A percentile compares a stretch with the other conserved stretches of the same genome.
Evolutionary conservation across 73 alveolate genomes (phyloP).

Genomic region (Paramecium octaurelia): DNA sequence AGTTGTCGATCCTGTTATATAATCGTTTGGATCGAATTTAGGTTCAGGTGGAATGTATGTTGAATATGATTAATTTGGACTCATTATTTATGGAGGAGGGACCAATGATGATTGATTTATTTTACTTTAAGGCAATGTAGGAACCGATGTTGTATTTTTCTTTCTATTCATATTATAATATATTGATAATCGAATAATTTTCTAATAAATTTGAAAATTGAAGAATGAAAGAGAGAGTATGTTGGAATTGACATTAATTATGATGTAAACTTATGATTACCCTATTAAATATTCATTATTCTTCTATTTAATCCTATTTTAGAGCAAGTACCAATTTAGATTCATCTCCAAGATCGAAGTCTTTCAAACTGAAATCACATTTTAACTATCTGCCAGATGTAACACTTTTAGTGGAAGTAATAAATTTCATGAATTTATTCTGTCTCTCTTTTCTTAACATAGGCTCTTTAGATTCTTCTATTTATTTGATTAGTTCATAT

Average conservation of each 20-base stretch:
- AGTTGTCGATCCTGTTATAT: background rate
- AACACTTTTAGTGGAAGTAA: slow-evolving; percentile 13
- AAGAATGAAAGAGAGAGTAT: background rate
- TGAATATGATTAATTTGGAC: slow-evolving; percentile 22
- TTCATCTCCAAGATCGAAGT: slow-evolving; percentile 45
- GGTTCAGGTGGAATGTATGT: slow-evolving; percentile 23
- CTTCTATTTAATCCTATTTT: background rate
- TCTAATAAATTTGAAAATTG: no score
- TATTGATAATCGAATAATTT: background rate
- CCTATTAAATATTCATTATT: background rate
- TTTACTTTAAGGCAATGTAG: background rate
- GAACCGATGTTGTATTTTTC: background rate
- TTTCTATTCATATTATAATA: background rate
- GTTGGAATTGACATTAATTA: background rate
- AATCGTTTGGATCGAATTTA: slow-evolving; percentile 32
- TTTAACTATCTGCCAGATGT: background rate
- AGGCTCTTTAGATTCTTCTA: slow-evolving; percentile 23
- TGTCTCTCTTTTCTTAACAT: background rate
- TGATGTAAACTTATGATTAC: background rate
- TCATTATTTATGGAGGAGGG: background rate
- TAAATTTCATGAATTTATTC: slow-evolving; percentile 24
- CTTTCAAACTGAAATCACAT: slow-evolving; percentile 16
- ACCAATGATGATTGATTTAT: background rate
- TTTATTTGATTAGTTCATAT: slow-evolving; percentile 29
- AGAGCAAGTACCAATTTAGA: background rate